Conservation (phyloP, 768 basidiomycete species). For the Suillus variegatus region DNA sequence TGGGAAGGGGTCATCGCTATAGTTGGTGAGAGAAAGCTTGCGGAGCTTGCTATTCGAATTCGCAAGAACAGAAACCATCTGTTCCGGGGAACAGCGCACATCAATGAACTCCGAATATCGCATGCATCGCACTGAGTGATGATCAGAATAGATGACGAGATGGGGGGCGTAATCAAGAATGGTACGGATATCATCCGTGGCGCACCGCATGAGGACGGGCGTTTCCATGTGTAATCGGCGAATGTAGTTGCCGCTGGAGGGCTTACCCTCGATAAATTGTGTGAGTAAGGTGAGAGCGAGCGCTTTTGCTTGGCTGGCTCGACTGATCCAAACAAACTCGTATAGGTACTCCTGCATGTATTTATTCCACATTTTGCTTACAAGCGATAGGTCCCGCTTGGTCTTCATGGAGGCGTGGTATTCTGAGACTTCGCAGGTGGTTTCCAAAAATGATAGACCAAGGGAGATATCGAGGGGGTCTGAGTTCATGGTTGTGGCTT, state of each 20-base stretch:
- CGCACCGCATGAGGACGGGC: constrained; percentile 58
- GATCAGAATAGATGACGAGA: constrained; percentile 63
- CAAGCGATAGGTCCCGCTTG: constrained; percentile 54
- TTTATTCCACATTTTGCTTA: constrained; percentile 56
- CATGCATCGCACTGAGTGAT: constrained; percentile 61
- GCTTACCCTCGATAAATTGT: constrained; percentile 40
- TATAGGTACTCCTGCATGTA: constrained; percentile 58
- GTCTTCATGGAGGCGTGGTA: constrained; percentile 50
- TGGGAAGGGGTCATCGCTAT: constrained; percentile 62
- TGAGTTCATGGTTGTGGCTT: constrained; percentile 47
- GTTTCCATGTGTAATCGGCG: constrained; percentile 74
- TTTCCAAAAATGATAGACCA: constrained; percentile 60
- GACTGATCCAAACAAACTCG: constrained; percentile 71
- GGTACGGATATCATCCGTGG: constrained; percentile 63
- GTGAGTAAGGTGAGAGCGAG: constrained; percentile 46
- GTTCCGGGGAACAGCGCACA: constrained; percentile 51
- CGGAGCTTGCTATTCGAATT: constrained; percentile 54
- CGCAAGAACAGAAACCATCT: constrained; percentile 60
- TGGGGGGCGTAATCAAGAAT: constrained; percentile 67
- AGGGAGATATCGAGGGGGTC: constrained; percentile 50
- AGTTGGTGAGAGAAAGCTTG: constrained; percentile 71
- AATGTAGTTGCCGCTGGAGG: constrained; percentile 50
- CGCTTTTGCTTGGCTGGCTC: constrained; percentile 49
- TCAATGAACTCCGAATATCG: constrained; percentile 46
- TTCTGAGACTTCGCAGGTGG: constrained; percentile 41